Evolutionary conservation across 495 filamentous ascomycete genomes (phyloP), one percentile per base, ranked within the genome.

Genomic region (Delitschia confertaspora): DNA sequence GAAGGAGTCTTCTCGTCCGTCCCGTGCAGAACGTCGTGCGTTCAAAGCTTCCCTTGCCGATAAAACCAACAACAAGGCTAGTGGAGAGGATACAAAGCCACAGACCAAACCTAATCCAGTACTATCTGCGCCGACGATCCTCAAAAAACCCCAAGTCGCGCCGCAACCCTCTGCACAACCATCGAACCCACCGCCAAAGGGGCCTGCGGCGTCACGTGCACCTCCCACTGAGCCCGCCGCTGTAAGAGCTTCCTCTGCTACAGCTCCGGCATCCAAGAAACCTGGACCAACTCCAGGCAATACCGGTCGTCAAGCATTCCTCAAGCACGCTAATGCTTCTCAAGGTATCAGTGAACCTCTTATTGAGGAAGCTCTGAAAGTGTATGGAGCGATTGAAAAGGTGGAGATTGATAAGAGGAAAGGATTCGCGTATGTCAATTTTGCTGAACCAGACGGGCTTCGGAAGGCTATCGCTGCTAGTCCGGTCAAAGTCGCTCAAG

Each of bases 361-460:
- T 0, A 72, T 95, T 3, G 75, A 80, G 46, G 70, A 78, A 47
- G 78, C 84, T 6, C 77, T 95, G 57, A 63, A 75, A 25, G 58
- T 63, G 1, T 89, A 82, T 47, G 88, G 88, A 13, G 51, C 74
- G 5, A 73, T 93, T 23, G 71, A 72, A 2, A 80, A 75, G 47
- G 83, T 91, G 2, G 88, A 93, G 54, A 89, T 95, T 32, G 87
- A 95, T 55, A 83, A 83, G 62, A 80, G 86, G 57, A 95, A 95
- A 61, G 88, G 87, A 1, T 93, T 93, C 54, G 88, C 85, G 7
- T 93, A 93, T 50, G 79, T 88, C 25, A 84, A 91, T 43, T 95
- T 95, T 61, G 75, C 70, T 3, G 75, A 82, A 18, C 71, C 78
- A 2, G 75, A 81, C 13, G 72, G 72, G 6, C 67, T 95, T 17